Evolutionary conservation across 345 rosid species (phyloP), one percentile per base, ranked within the genome.

Genomic region (Gossypium arboreum): DNA sequence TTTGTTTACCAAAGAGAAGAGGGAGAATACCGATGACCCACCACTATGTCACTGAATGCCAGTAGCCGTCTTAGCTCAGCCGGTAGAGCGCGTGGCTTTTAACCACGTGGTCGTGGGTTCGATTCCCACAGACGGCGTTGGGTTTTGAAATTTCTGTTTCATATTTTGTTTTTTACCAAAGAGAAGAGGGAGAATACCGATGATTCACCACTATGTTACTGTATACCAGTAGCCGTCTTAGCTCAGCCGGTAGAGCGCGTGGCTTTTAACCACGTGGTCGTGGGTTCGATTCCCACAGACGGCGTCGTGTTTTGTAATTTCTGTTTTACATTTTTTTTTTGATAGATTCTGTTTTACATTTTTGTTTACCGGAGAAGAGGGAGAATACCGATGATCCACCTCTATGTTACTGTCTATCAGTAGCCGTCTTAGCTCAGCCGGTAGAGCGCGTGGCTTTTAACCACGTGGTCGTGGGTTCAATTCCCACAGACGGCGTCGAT

Each of bases 381-480:
- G 7, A 34, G 41, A 34, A 34, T 1, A 29, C 1, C 0, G 41
- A 1, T 34, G 7, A 34, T 0, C 0, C 0, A 34, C 0, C 41
- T 0, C 7, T 1, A 34, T 34, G 7, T 0, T 1, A 34, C 7
- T 0, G 0, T 5, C 0, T 0, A 5, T 5, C 7, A 34, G 0
- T 0, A 34, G 41, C 52, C 89, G 85, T 79, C 85, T 83, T 87
- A 87, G 88, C 87, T 89, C 89, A 86, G 94, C 79, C 15, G 87
- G 88, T 86, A 84, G 92, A 88, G 90, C 89, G 85, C 89, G 83
- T 88, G 90, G 88, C 90, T 88, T 86, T 86, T 88, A 86, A 89
- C 87, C 89, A 82, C 78, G 86, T 88, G 94, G 89, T 73, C 86
- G 89, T 84, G 90, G 89, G 89, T 86, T 86, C 84, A 81, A 88